Percentiles rank a stretch among this genome's conserved stretches.
phyloP scores from a whole-genome alignment of 768 basidiomycete genomes.

The Mycena amicta region DNA sequence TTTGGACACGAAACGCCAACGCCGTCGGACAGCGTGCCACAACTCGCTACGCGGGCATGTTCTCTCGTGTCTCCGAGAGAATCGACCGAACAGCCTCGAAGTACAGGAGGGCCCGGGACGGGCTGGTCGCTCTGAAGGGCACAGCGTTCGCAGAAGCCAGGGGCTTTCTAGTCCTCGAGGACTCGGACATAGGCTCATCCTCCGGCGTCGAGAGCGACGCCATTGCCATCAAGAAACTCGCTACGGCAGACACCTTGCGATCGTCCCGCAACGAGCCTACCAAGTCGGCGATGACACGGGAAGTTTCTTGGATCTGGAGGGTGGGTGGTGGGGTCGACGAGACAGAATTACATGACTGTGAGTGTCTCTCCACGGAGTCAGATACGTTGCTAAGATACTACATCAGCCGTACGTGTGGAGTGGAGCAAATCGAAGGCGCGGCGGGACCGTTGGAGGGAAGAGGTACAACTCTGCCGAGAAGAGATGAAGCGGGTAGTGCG shows the following conservation, averaged over 20 bases:
- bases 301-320: not conserved
- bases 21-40: not conserved
- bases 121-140: not conserved
- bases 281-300: not conserved
- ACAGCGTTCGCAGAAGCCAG: not conserved
- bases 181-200: not conserved
- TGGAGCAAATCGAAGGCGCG: conserved; percentile 7
- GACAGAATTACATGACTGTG: conserved; percentile 1
- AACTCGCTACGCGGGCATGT: not conserved
- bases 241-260: not conserved
- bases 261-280: not conserved
- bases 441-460: conserved; percentile 8
- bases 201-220: not conserved
- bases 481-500: conserved; percentile 8
- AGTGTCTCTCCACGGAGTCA: not conserved
- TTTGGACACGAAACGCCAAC: conserved; percentile 5
- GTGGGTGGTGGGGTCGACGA: not conserved
- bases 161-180: not conserved
- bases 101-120: not conserved
- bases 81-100: not conserved
- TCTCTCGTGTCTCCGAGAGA: not conserved
- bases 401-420: conserved; percentile 10
- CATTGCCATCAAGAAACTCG: not conserved
- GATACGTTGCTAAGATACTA: not conserved
- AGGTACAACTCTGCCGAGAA: conserved; percentile 7